Base-by-base conservation (phyloP, 2,329 filamentous ascomycete genomes). In the Fusarium metavorans region DNA sequence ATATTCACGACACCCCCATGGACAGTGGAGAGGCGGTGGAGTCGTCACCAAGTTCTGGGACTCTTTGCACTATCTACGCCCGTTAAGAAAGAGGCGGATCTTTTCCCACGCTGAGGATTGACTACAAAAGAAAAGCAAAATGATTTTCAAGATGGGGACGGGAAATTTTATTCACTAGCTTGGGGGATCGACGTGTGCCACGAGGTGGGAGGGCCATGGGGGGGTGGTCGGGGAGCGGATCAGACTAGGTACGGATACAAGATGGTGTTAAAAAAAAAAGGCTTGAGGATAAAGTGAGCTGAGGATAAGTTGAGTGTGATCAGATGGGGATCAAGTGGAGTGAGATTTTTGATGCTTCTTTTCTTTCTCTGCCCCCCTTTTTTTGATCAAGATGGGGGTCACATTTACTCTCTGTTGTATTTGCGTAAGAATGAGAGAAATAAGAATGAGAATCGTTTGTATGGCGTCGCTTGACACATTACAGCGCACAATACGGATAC, bases 181-280 rank as follows among this genome's bases (percentile, higher is more conserved):
- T 57, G 56, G 56, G 56, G 56, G 56, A 59, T 59, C 56, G 56
- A 37, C 56, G 56, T 41, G 56, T 59, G 56, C 56, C 56, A 59
- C 56, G 56, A 59, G 56, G 56, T 39, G 56, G 23, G 54, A 57
- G 54, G 16, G 16, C 48, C 54, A 57, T 57, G 52, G 54, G 32
- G 52, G 30, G 27, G 14, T 8, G 14, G 27, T 7, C 8, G 14
- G 10, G 30, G 30, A 18, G 13, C 13, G 27, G 50, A 43, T 43
- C 41, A 25, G 34, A 57, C 34, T 25, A 57, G 30, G 54, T 37
- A 57, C 32, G 14, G 32, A 25, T 37, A 23, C 43, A 45, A 45
- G 48, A 14, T 56, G 52, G 50, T 30, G n/a, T 10, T 45, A 16
- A 34, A 14, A 13, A 30, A n/a, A 32, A 32, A 20, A 20, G 20